Evolutionary conservation across 2,329 filamentous ascomycete species (phyloP), one percentile per base, ranked within the genome.

Genomic region (Dothidotthia symphoricarpi): DNA sequence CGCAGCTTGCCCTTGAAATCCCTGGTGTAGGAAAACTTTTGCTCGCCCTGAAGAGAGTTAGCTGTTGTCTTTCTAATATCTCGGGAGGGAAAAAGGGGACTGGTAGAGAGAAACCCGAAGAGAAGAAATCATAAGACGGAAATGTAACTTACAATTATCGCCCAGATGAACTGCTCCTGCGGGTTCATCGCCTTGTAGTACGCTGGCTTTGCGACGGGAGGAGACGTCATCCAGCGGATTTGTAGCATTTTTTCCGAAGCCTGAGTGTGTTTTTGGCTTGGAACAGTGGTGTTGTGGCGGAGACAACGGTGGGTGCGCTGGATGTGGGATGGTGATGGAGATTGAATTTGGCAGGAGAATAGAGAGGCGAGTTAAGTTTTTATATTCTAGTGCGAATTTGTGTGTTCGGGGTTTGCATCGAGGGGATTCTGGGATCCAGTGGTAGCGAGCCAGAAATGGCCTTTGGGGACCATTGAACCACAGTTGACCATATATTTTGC

Each of bases 181-280:
- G 50, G 52, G 19, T 55, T 53, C 52, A 55, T 55, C 12, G 33
- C 35, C 25, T 36, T 38, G 44, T 47, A 53, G 30, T 55, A 55
- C 26, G 31, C 28, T 14, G 52, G 50, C 26, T 47, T 51, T 15
- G 42, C 11, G 14, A 24, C 9, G 13, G 28, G 15, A 11, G 12
- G 24, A 0, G 3, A n/a, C 4, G 6, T 13, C 16, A 31, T 7
- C 35, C 35, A 36, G 34, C 28, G 34, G 15, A 26, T 14, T 28
- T 31, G 22, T 9, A 37, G 31, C 35, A 37, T 37, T 2, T 16
- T 26, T 22, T 22, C 19, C 5, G 19, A 22, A 22, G 9, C 5
- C 19, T 22, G 9, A 22, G 5, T 6, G 9, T 9, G 19, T 9
- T 22, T 9, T n/a, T n/a, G n/a, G n/a, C n/a, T n/a, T n/a, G n/a